Evolutionary conservation across 805 yeast genomes (phyloP), one percentile per base, ranked within the genome.

Genomic region (Teunomyces pallodes): DNA sequence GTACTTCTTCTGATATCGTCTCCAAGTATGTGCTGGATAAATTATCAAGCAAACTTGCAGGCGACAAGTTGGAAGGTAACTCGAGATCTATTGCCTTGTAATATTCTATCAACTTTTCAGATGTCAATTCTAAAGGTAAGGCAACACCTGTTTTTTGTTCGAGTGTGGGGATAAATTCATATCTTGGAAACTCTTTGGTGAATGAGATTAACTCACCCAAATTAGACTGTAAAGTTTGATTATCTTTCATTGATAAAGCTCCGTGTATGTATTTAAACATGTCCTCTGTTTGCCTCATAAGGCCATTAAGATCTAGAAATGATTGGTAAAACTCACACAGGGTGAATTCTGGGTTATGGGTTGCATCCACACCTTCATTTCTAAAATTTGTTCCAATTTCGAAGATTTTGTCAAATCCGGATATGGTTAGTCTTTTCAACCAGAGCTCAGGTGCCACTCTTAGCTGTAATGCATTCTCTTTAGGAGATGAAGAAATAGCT

Each of bases 381-480:
- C 99, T 75, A 65, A 91, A 94, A 41, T 77, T 83, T 46, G 80
- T 77, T 0, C 97, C 97, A 46, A 94, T 80, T 60, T 94, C 98
- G 65, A 81, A 94, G 2, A 94, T 84, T 54, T 80, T 82, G 55
- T 91, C 96, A 58, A 91, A 82, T 1, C 99, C 99, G 6, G 88
- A 77, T 30, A 92, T 82, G 2, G 90, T 79, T 44, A 94, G 67
- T 54, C 87, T 79, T 61, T 94, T 94, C 47, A 94, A 76, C 97
- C 97, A 94, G 33, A 94, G 69, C 60, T 92, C 99, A 0, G 99
- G 99, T 0, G 99, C 97, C 2, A 94, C 92, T 38, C 99, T 70
- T 40, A 94, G 65, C 46, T 80, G 84, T 7, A 90, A 65, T 9
- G 70, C 68, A 1, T 55, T 59, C 1, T 51, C 51, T 24, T 54